A percentile compares a stretch with the other conserved stretches of the same genome.
Conservation (phyloP, 179 eudicot species). For the Spinacia oleracea region DNA sequence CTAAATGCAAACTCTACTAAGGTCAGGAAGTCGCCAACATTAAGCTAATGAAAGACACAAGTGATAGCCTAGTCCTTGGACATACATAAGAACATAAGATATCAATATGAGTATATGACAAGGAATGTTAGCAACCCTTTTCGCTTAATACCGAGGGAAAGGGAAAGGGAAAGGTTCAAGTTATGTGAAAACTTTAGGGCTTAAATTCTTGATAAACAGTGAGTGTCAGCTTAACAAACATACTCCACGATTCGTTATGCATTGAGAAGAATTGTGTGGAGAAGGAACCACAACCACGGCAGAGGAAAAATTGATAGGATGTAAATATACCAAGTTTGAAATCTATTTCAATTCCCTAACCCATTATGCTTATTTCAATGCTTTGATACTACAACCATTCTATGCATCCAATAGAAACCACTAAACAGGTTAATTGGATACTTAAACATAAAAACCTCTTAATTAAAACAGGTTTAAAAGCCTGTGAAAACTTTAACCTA, state of each 20-base stretch:
- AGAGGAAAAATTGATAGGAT: neutral
- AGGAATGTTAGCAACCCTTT: neutral
- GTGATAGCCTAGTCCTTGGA: too few species aligned
- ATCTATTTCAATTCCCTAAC: neutral
- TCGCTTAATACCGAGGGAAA: neutral
- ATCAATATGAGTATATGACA: neutral
- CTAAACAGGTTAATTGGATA: neutral
- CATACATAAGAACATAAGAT: neutral
- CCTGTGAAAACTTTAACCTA: neutral
- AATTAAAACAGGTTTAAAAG: neutral
- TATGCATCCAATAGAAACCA: neutral
- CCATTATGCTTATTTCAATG: neutral
- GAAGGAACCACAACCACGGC: slow-evolving; percentile 2
- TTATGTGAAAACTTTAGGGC: neutral
- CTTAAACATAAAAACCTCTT: neutral
- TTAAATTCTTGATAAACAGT: too few species aligned
- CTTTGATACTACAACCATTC: neutral
- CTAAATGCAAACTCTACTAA: neutral
- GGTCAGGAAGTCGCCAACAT: too few species aligned
- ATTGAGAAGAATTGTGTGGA: neutral
- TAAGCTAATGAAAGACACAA: too few species aligned
- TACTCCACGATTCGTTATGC: neutral
- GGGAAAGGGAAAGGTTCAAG: neutral
- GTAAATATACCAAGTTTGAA: neutral
- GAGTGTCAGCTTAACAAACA: neutral